Conservation (phyloP, 352 stramenopile genomes). For the Pythium vanterpoolii region DNA sequence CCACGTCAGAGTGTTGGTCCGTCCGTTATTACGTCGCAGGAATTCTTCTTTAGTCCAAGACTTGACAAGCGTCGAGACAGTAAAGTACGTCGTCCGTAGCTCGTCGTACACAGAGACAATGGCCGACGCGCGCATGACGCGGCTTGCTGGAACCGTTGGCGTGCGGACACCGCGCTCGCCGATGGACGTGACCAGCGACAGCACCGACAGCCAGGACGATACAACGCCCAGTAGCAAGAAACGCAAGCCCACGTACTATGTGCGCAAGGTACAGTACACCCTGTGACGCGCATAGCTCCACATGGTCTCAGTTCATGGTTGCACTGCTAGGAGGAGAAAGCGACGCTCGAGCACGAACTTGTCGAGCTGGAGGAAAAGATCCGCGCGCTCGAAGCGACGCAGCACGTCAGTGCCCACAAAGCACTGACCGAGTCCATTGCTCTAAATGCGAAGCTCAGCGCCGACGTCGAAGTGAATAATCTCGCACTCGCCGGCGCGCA, state of each 20-base stretch:
- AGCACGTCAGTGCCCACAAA: not conserved
- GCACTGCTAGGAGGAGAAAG: constrained; percentile 5
- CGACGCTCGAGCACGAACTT: constrained; percentile 1
- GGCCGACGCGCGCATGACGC: no score
- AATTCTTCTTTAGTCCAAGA: no score
- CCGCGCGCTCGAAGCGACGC: not conserved
- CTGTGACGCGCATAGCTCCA: not conserved
- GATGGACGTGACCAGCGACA: not conserved
- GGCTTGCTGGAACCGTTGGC: no score
- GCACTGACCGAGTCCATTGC: not conserved
- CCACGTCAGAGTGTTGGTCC: no score
- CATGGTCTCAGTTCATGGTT: not conserved
- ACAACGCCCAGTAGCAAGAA: not conserved
- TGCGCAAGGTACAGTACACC: not conserved
- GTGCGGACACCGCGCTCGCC: not conserved
- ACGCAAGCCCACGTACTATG: not conserved
- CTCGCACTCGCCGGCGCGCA: constrained; percentile 12
- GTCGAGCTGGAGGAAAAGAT: not conserved
- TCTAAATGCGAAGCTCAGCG: not conserved
- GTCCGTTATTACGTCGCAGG: no score
- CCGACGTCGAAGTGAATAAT: not conserved
- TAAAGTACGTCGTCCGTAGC: no score
- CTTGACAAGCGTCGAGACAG: no score
- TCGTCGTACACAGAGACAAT: no score
- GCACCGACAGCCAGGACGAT: not conserved